Evolutionary conservation across 1,284 basidiomycete species (phyloP).

Genomic region (Pseudozyma thailandica): DNA sequence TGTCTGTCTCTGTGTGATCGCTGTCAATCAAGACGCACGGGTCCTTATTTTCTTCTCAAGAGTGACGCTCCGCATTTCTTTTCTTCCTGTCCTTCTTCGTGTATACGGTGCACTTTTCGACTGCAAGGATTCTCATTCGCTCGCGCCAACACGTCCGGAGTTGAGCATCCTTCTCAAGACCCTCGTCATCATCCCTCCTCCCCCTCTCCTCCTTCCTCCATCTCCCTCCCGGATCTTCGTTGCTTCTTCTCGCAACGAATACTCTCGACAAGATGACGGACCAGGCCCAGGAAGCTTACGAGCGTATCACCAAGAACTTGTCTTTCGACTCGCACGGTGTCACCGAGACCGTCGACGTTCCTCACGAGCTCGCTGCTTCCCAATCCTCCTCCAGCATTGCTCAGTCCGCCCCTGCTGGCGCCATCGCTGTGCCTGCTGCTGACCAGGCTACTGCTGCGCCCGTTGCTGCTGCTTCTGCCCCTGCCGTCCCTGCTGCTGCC

Average conservation of each 20-base stretch:
- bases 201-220: constrained; percentile 6
- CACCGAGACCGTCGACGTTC: constrained; percentile 39
- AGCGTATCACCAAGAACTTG: constrained; percentile 68
- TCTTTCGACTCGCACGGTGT: constrained; percentile 44
- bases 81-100: neutral
- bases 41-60: no score
- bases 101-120: no score
- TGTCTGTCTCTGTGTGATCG: no score
- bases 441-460: constrained; percentile 11
- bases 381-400: constrained; percentile 14
- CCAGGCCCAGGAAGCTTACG: constrained; percentile 72
- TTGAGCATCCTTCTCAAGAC: neutral
- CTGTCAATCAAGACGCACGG: no score
- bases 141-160: neutral
- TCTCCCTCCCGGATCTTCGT: constrained; percentile 7
- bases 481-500: neutral
- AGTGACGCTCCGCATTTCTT: neutral
- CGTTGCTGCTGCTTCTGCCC: constrained; percentile 7
- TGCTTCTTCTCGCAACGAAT: constrained; percentile 12
- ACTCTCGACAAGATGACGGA: constrained; percentile 69
- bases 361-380: constrained; percentile 24
- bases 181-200: neutral
- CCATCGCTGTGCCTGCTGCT: constrained; percentile 11
- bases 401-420: constrained; percentile 18
- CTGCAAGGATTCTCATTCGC: constrained; percentile 3